Base-by-base conservation (phyloP, 108 stramenopile species). In the Pseudonitzschia pungens region DNA sequence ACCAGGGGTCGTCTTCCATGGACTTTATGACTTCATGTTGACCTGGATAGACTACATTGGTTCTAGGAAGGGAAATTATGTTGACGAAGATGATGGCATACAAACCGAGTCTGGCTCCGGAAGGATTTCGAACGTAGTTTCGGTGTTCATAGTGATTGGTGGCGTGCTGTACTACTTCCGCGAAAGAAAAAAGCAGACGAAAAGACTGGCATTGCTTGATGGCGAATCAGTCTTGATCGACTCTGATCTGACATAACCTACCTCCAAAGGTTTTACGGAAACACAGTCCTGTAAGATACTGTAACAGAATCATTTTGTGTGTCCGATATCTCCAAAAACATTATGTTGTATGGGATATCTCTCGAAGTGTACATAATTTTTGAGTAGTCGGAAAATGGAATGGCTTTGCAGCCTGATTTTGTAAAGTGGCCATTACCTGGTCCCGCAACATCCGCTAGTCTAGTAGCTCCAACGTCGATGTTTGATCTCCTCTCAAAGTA, bases 1-100 rank as follows among this genome's bases (percentile, higher is more conserved):
- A n/a, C 91, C 91, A 2, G 91, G 88, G 12, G 62, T 90, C 14
- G n/a, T 92, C 48, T 83, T 95, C 32, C 94, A 95, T 71, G 94
- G 94, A 29, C 48, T 73, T 18, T 95, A 85, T 77, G 94, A 95
- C 73, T 95, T 92, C 69, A 68, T 85, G 31, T 65, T 95, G 11
- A 70, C 90, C 80, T 81, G 87, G 70, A 83, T 87, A 33, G 86
- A 91, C 60, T 89, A 81, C 75, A 69, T 91, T 24, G 69, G 69
- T 10, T 29, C 36, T 22, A 32, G 71, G 51, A 56, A 81, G 0
- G 76, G 70, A 14, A 69, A 53, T 16, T 71, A 78, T 69, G 62
- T 52, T 0, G 63, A 70, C 31, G 69, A 65, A 20, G 69, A 74
- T 43, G 68, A 65, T 26, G 41, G 36, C 0, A 43, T 52, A 14